These are phyloP conservation scores for Monilinia fructicola DNA, from an alignment of 2,329 filamentous ascomycete genomes.

Conservation along the genomic window DNA sequence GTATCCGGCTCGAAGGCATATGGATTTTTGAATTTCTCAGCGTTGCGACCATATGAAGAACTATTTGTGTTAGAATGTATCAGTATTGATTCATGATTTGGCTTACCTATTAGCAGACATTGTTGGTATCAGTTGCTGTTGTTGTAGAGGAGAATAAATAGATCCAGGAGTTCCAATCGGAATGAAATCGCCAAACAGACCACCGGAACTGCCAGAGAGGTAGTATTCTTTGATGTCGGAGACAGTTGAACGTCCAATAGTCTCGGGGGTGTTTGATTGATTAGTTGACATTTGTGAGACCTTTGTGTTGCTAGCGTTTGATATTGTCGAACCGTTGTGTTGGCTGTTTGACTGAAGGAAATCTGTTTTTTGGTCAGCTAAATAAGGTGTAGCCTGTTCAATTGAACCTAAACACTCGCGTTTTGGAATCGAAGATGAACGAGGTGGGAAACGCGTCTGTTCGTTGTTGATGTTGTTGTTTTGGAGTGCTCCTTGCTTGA, in stretches of 20 bases:
- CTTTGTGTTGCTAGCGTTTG: constrained; percentile 4
- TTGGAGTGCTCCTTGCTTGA: constrained; percentile 21
- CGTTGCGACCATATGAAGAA: constrained; percentile 6
- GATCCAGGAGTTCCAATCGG: constrained; percentile 18
- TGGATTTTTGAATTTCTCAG: constrained; percentile 24
- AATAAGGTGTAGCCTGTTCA: not conserved
- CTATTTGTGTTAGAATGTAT: constrained; percentile 4
- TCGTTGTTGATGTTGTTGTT: constrained; percentile 19
- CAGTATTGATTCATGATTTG: not conserved
- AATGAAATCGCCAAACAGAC: constrained; percentile 18
- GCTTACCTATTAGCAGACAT: constrained; percentile 9
- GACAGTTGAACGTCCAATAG: constrained; percentile 9
- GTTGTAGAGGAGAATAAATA: constrained; percentile 14
- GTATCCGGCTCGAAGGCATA: constrained; percentile 36
- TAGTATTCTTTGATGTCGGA: constrained; percentile 19
- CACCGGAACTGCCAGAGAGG: constrained; percentile 10
- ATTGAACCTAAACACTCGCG: not conserved
- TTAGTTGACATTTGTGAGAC: not conserved
- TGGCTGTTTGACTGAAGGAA: not conserved
- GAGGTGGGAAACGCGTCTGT: constrained; percentile 17
- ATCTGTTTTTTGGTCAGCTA: not conserved
- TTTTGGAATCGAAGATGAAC: constrained; percentile 17
- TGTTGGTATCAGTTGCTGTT: not conserved
- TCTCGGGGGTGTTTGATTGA: not conserved
- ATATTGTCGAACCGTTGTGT: not conserved